phyloP scores from a whole-genome alignment of 148 eudicot species.

The Rheum nobile region DNA sequence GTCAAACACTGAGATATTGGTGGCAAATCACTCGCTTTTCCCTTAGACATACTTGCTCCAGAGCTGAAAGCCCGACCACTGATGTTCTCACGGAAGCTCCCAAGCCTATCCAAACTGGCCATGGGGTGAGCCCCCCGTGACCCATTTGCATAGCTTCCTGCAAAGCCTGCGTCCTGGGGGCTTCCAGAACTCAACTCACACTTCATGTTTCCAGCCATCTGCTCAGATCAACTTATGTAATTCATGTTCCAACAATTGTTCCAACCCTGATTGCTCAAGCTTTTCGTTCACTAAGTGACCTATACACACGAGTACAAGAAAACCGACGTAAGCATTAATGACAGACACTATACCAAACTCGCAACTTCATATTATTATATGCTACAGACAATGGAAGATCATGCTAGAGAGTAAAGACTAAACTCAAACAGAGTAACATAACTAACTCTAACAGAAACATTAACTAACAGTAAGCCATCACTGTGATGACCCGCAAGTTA shows the following conservation, averaged over 20 bases:
- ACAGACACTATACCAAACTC: not conserved
- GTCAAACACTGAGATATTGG: conserved; percentile 43
- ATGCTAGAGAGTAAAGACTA: not conserved
- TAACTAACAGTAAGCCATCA: conserved; percentile 9
- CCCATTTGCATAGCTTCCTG: conserved; percentile 43
- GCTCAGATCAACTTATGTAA: conserved; percentile 19
- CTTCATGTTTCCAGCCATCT: conserved; percentile 65
- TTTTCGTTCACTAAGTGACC: conserved; percentile 13
- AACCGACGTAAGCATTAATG: not conserved
- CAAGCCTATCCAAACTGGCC: conserved; percentile 58
- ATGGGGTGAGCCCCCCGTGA: conserved; percentile 43
- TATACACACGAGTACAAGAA: conserved; percentile 7
- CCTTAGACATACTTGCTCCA: conserved; percentile 38
- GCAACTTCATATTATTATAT: not conserved
- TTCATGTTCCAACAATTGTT: conserved; percentile 25
- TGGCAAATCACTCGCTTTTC: conserved; percentile 31
- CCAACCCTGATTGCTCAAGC: conserved; percentile 15
- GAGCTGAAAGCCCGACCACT: conserved; percentile 46
- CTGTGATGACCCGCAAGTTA: conserved; percentile 7
- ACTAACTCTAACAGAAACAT: conserved; percentile 8
- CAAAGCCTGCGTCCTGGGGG: conserved; percentile 52
- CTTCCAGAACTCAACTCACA: conserved; percentile 53
- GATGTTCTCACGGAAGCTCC: conserved; percentile 69
- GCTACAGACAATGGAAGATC: not conserved
- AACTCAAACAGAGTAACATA: conserved; percentile 1